Evolutionary conservation across 257 asterid species (phyloP).

Genomic region (Gentiana macrophylla): DNA sequence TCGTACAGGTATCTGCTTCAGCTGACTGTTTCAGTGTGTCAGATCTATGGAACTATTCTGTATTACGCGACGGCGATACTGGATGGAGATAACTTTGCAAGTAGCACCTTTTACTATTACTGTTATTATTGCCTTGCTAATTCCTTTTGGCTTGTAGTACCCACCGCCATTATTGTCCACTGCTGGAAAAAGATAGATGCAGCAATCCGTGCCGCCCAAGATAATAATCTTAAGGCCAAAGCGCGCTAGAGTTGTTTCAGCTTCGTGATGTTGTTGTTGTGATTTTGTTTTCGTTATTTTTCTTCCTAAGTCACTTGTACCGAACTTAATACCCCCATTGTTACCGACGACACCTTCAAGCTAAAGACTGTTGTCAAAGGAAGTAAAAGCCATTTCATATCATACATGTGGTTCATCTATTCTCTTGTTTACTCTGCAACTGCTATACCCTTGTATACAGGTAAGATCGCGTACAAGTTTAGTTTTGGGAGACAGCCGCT

Average conservation of each 20-base stretch:
- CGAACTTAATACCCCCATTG: no score
- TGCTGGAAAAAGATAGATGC: constrained; percentile 80
- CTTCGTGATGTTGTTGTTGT: no score
- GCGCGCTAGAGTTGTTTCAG: constrained; percentile 15
- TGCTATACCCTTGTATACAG: no score
- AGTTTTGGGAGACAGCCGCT: no score
- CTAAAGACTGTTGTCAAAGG: no score
- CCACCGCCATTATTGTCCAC: constrained; percentile 40
- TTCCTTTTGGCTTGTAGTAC: constrained; percentile 71
- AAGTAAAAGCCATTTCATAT: no score
- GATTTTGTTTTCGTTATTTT: no score
- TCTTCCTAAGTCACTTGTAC: no score
- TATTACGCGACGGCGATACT: constrained; percentile 56
- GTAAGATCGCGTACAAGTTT: no score
- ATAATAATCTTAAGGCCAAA: constrained; percentile 42
- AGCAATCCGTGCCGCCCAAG: constrained; percentile 43
- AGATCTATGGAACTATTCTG: constrained; percentile 69
- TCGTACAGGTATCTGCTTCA: constrained; percentile 63
- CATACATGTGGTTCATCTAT: no score
- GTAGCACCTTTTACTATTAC: constrained; percentile 41
- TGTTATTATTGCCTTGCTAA: constrained; percentile 60
- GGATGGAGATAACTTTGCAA: constrained; percentile 85
- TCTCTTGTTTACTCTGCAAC: no score
- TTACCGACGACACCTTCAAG: no score
- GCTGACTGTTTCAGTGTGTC: constrained; percentile 70